Base-by-base conservation (phyloP, 139 green algal species). In the Chlorella sp. region DNA sequence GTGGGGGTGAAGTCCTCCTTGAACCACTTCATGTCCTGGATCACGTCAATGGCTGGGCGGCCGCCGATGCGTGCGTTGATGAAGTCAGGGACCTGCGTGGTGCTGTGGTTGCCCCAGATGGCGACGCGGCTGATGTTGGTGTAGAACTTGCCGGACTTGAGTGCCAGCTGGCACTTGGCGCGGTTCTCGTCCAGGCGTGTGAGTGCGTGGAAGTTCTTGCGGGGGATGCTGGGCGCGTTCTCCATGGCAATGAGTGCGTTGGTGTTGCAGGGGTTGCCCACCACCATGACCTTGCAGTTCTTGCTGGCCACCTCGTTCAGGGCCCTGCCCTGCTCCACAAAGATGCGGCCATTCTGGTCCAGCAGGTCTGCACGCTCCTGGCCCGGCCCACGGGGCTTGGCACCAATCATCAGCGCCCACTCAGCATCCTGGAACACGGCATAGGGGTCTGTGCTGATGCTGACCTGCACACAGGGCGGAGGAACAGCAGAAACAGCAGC, bases 81-180 rank as follows among this genome's bases (percentile, higher is more conserved):
- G 55, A 94, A 97, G 82, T 97, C 93, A 26, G 93, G 93, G 24
- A 97, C 93, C 85, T 93, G 91, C 5, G 93, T 97, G 74, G 93
- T 97, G 35, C 85, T 93, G 89, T 97, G 93, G 86, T 97, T 97
- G 74, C 93, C 93, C 93, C 93, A 97, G 77, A 97, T 91, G 59
- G 80, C 83, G 34, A 89, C 78, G 80, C 94, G 92, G 70, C 75
- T 89, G 33, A 97, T 83, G 29, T 76, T 84, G 62, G 90, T 93
- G 81, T 96, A 97, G 83, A 95, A 96, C 77, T 91, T 90, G 71
- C 89, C 88, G 1, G 83, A 69, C 83, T 96, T 95, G 27, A 96
- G 70, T 10, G 90, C 93, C 62, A 97, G 86, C 86, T 97, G 92
- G 85, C 86, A 96, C 88, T 96, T 97, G 78, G 92, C 93, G 59